These are phyloP conservation scores for Eucalyptus pauciflora DNA, from an alignment of 345 rosid species.

Conservation along the genomic window DNA sequence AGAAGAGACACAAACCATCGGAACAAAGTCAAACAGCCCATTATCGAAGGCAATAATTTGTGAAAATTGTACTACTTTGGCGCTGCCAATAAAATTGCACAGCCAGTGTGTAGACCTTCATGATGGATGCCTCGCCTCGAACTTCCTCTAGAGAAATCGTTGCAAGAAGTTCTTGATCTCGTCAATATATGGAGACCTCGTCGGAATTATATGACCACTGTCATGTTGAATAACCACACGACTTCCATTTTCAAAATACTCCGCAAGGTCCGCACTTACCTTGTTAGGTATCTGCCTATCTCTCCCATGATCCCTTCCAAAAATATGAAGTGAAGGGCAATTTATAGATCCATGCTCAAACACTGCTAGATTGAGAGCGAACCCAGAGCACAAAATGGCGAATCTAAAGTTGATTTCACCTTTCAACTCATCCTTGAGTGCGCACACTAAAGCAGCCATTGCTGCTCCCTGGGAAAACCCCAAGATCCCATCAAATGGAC, in stretches of 20 bases:
- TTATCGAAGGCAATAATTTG: background rate
- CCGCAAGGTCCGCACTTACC: constrained; percentile 51
- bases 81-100: background rate
- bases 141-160: constrained; percentile 27
- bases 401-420: constrained; percentile 66
- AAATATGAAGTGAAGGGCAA: constrained; percentile 86
- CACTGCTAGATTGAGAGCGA: constrained; percentile 19
- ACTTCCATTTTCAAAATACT: constrained; percentile 43
- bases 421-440: constrained; percentile 13
- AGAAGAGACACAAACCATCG: background rate
- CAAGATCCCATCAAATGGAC: constrained; percentile 92
- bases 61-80: background rate
- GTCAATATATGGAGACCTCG: constrained; percentile 60
- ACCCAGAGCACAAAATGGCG: constrained; percentile 78
- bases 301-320: constrained; percentile 48
- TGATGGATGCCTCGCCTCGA: background rate
- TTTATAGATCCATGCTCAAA: constrained; percentile 21
- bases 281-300: constrained; percentile 74
- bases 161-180: constrained; percentile 55
- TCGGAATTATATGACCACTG: constrained; percentile 83
- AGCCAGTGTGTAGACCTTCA: background rate
- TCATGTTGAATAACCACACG: constrained; percentile 63
- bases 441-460: constrained; percentile 66
- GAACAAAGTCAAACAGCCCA: background rate
- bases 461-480: constrained; percentile 98